phyloP scores from a whole-genome alignment of 2,329 filamentous ascomycete species.

The Alternaria ventricosa region DNA sequence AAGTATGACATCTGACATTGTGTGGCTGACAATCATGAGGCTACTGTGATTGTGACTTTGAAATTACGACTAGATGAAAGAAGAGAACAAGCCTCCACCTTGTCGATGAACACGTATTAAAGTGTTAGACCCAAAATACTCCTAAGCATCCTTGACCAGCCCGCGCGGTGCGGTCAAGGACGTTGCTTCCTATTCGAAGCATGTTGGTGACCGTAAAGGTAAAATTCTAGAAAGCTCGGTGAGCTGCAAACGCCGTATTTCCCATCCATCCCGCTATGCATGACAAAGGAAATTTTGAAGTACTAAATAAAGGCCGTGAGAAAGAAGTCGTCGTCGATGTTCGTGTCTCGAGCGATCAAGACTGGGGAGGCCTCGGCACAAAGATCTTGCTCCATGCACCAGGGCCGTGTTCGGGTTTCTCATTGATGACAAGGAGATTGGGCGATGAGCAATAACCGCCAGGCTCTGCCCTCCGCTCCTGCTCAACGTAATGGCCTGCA shows the following conservation, averaged over 20 bases:
- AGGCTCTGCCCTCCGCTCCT: conserved; percentile 55
- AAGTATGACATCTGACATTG: neutral
- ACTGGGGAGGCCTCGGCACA: conserved; percentile 28
- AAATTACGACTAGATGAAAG: neutral
- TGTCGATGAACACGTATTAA: neutral
- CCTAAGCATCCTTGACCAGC: neutral
- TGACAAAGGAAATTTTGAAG: conserved; percentile 4
- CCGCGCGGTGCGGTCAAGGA: neutral
- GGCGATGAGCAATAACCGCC: conserved; percentile 64
- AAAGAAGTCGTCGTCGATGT: conserved; percentile 4
- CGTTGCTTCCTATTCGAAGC: neutral
- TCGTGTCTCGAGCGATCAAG: conserved; percentile 9
- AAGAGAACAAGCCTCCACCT: neutral
- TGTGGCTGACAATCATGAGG: neutral
- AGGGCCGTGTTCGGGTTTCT: conserved; percentile 38
- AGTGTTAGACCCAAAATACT: neutral
- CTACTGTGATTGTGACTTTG: neutral
- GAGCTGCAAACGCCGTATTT: conserved; percentile 2
- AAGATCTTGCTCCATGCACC: conserved; percentile 44
- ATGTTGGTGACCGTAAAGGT: neutral
- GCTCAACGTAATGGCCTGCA: conserved; percentile 43
- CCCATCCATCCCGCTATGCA: conserved; percentile 13
- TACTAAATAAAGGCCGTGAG: conserved; percentile 20
- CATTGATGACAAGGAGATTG: conserved; percentile 59
- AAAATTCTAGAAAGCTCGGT: neutral